phyloP scores from a whole-genome alignment of 345 rosid species.

The Tarenaya hassleriana region DNA sequence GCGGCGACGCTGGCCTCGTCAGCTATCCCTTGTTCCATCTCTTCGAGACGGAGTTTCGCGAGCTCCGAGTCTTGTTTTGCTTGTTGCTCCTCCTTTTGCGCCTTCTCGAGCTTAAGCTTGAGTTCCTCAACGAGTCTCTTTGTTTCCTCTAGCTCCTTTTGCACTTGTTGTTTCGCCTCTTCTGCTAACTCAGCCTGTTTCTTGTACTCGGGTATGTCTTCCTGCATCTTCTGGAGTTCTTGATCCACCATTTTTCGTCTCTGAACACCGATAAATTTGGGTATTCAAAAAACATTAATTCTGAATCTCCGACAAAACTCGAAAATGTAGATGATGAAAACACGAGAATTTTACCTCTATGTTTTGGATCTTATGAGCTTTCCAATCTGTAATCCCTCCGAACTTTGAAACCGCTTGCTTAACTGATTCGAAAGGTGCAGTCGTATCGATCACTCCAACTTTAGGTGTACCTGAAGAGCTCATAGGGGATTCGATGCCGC shows the following conservation, averaged over 20 bases:
- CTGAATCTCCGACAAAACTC: not conserved
- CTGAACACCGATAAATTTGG: slow-evolving; percentile 27
- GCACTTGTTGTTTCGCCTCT: slow-evolving; percentile 45
- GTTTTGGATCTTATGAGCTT: slow-evolving; percentile 71
- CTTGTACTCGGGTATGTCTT: slow-evolving; percentile 59
- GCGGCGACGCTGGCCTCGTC: slow-evolving; percentile 78
- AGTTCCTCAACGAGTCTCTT: slow-evolving; percentile 66
- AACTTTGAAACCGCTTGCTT: slow-evolving; percentile 91
- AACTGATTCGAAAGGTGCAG: slow-evolving; percentile 91
- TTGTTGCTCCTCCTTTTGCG: slow-evolving; percentile 82
- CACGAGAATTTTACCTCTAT: slow-evolving; percentile 49
- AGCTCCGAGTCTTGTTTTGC: slow-evolving; percentile 94
- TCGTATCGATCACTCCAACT: slow-evolving; percentile 62
- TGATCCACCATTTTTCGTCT: slow-evolving; percentile 68
- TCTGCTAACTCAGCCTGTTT: slow-evolving; percentile 55
- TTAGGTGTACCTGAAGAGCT: slow-evolving; percentile 27
- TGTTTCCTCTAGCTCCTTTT: slow-evolving; percentile 65
- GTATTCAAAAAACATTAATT: not conserved
- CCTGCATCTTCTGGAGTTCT: slow-evolving; percentile 65
- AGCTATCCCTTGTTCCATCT: slow-evolving; percentile 87
- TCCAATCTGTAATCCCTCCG: slow-evolving; percentile 98
- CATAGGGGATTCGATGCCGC: slow-evolving; percentile 5
- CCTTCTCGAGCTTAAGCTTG: slow-evolving; percentile 78
- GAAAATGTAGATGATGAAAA: not conserved
- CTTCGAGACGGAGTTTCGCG: slow-evolving; percentile 74